These are phyloP conservation scores for Circinella umbellata DNA, from an alignment of 371 early-diverging fungal species.

Conservation along the genomic window DNA sequence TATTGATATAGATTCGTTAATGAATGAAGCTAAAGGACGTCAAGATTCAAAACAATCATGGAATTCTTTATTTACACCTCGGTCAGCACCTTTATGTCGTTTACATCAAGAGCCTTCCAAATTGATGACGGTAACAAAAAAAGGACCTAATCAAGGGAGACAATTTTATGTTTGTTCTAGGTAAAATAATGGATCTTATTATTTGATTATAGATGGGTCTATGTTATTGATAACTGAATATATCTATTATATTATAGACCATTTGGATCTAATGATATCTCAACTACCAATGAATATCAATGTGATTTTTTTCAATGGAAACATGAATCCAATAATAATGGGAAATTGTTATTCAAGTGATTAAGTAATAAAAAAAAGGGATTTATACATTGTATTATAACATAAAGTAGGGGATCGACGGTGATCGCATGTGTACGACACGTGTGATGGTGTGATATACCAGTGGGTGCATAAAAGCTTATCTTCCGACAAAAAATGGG, in stretches of 20 bases:
- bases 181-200: constrained; percentile 33
- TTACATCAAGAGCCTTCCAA: constrained; percentile 71
- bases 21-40: constrained; percentile 26
- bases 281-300: constrained; percentile 47
- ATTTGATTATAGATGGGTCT: too few species aligned
- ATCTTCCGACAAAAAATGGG: neutral
- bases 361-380: neutral
- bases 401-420: constrained; percentile 5
- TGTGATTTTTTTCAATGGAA: constrained; percentile 45
- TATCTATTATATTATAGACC: constrained; percentile 36
- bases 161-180: constrained; percentile 74
- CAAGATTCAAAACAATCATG: constrained; percentile 48
- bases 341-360: too few species aligned
- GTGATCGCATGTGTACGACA: neutral
- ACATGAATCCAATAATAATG: constrained; percentile 11
- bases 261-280: constrained; percentile 53
- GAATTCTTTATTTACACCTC: constrained; percentile 61
- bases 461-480: neutral
- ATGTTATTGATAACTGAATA: neutral
- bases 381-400: neutral
- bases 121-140: constrained; percentile 68
- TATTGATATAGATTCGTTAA: constrained; percentile 18
- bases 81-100: constrained; percentile 59
- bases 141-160: constrained; percentile 76
- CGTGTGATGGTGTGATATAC: constrained; percentile 4